phyloP scores from a whole-genome alignment of 176 grass and related monocot species.

The Aegilops longissima region DNA sequence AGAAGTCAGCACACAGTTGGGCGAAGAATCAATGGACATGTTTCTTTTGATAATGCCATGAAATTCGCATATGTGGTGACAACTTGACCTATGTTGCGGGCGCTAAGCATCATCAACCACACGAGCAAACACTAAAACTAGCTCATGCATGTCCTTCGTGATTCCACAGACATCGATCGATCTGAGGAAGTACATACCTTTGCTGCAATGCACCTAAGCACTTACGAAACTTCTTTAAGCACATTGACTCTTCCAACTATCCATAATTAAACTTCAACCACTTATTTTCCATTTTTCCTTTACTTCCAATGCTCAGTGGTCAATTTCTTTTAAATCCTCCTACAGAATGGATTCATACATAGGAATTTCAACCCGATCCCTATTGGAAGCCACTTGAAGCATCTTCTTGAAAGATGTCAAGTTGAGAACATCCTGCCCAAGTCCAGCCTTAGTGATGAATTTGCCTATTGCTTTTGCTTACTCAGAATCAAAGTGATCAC shows the following conservation, averaged over 20 bases:
- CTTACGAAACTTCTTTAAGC: conserved; percentile 49
- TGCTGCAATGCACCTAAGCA: conserved; percentile 58
- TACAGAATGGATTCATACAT: conserved; percentile 56
- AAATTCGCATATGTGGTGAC: conserved; percentile 65
- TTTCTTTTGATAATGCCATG: conserved; percentile 51
- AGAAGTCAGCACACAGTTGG: conserved; percentile 61
- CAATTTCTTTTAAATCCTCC: conserved; percentile 51
- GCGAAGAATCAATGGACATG: conserved; percentile 40
- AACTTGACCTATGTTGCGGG: conserved; percentile 63
- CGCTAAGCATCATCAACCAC: conserved; percentile 63
- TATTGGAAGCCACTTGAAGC: conserved; percentile 39
- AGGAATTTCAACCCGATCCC: conserved; percentile 28
- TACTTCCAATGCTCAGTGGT: conserved; percentile 35
- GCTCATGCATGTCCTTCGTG: conserved; percentile 48
- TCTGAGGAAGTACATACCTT: conserved; percentile 68
- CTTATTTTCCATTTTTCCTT: conserved; percentile 49
- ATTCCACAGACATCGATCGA: conserved; percentile 58
- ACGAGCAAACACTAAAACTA: conserved; percentile 37
- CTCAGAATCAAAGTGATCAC: conserved; percentile 21
- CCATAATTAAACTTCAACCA: conserved; percentile 67
- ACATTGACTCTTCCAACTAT: conserved; percentile 54
- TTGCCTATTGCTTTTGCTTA: conserved; percentile 54
- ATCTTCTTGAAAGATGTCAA: conserved; percentile 61
- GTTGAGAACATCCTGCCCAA: conserved; percentile 51
- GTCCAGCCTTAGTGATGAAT: conserved; percentile 60